phyloP scores from a whole-genome alignment of 306 rosid genomes.

The Castanea sativa region DNA sequence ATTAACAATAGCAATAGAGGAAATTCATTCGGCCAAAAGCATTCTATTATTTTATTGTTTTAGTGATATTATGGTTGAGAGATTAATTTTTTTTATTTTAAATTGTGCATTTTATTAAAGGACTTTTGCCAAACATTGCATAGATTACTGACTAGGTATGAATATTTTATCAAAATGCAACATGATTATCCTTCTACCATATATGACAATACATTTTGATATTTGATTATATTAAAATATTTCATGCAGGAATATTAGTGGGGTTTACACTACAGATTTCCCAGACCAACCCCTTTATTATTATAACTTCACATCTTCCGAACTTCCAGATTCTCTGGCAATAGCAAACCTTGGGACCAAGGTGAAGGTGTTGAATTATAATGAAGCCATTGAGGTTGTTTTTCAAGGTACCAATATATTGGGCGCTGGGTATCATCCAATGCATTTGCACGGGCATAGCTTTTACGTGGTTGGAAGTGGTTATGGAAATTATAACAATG shows the following conservation, averaged over 20 bases:
- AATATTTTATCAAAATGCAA: too few relatives aligned
- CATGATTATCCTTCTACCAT: too few relatives aligned
- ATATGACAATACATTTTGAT: background rate
- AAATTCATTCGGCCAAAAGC: too few relatives aligned
- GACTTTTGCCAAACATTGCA: too few relatives aligned
- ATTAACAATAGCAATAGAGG: too few relatives aligned
- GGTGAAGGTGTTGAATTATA: conserved; percentile 1
- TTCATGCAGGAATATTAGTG: background rate
- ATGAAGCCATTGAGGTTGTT: background rate
- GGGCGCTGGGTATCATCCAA: conserved; percentile 3
- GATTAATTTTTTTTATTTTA: too few relatives aligned
- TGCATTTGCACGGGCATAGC: conserved; percentile 10
- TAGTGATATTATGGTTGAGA: too few relatives aligned
- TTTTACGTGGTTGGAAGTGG: background rate
- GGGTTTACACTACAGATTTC: background rate
- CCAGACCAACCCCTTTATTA: background rate
- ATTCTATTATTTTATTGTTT: too few relatives aligned
- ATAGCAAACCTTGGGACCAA: background rate
- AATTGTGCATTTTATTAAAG: too few relatives aligned
- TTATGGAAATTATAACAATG: background rate
- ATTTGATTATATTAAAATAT: background rate
- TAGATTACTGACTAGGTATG: too few relatives aligned
- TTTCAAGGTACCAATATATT: conserved; percentile 9
- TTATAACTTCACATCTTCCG: conserved; percentile 7
- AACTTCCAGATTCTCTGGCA: background rate